phyloP scores from a whole-genome alignment of 306 rosid genomes.

The Acacia confusa region DNA sequence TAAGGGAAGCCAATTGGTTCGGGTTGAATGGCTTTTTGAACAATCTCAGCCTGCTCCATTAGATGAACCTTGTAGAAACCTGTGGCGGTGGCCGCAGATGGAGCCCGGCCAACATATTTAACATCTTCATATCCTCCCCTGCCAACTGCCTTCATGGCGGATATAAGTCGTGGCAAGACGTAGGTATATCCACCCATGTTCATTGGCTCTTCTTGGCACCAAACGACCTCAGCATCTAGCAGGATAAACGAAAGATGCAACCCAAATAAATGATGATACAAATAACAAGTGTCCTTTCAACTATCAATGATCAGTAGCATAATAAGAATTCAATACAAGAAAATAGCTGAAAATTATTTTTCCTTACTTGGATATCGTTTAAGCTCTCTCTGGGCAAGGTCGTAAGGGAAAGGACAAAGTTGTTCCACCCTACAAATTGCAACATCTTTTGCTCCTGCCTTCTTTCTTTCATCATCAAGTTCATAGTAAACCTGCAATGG shows the following conservation, averaged over 20 bases:
- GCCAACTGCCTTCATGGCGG: constrained; percentile 73
- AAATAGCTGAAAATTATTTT: constrained; percentile 1
- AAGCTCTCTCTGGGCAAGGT: constrained; percentile 89
- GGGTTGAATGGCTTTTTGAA: constrained; percentile 71
- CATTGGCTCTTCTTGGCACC: constrained; percentile 99
- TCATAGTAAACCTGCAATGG: constrained; percentile 82
- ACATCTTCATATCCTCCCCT: constrained; percentile 72
- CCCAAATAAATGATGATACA: not conserved
- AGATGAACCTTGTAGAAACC: constrained; percentile 80
- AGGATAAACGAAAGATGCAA: constrained; percentile 22
- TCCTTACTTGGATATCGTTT: constrained; percentile 93
- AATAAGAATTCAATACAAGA: not conserved
- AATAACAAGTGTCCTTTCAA: not conserved
- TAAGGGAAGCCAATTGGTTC: constrained; percentile 57
- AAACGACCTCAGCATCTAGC: constrained; percentile 89
- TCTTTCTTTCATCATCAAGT: constrained; percentile 77
- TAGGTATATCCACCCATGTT: constrained; percentile 94
- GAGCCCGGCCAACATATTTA: constrained; percentile 85
- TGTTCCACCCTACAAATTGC: constrained; percentile 96
- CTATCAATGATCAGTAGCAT: not conserved
- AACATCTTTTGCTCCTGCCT: constrained; percentile 70
- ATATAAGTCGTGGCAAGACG: constrained; percentile 65
- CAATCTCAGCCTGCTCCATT: constrained; percentile 76
- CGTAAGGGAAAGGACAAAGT: constrained; percentile 95
- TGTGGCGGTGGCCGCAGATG: constrained; percentile 91